These are phyloP conservation scores for Prunus padus DNA, from an alignment of 306 rosid genomes.

Conservation along the genomic window DNA sequence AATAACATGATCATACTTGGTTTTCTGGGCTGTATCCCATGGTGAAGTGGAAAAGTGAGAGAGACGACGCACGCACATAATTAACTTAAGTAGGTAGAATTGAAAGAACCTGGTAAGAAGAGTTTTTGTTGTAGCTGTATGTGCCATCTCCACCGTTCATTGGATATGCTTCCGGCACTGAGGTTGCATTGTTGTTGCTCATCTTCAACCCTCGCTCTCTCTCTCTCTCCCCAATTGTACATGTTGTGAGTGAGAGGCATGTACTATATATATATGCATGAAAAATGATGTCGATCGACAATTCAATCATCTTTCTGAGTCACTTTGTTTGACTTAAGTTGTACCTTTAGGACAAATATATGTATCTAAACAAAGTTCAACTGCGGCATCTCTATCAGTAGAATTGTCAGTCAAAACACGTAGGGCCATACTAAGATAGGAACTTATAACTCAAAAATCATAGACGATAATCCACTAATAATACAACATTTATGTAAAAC, in stretches of 20 bases:
- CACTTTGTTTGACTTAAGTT: neutral
- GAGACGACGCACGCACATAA: neutral
- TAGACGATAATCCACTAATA: too few species aligned
- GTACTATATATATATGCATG: neutral
- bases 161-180: slow-evolving; percentile 6
- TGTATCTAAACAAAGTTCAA: neutral
- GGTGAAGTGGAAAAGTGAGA: too few species aligned
- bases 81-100: neutral
- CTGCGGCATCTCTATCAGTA: neutral
- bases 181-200: slow-evolving; percentile 1
- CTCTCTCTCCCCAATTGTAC: neutral
- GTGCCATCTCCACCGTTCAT: slow-evolving; percentile 18
- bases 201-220: neutral
- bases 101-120: neutral
- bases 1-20: too few species aligned
- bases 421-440: too few species aligned
- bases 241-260: neutral
- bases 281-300: neutral
- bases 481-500: too few species aligned
- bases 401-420: neutral
- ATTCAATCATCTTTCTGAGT: neutral
- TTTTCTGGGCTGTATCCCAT: too few species aligned
- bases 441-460: too few species aligned
- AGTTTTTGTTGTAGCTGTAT: slow-evolving; percentile 24
- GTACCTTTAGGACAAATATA: neutral